Conservation (phyloP, 2,329 filamentous ascomycete species). For the Pseudogymnoascus sp. region DNA sequence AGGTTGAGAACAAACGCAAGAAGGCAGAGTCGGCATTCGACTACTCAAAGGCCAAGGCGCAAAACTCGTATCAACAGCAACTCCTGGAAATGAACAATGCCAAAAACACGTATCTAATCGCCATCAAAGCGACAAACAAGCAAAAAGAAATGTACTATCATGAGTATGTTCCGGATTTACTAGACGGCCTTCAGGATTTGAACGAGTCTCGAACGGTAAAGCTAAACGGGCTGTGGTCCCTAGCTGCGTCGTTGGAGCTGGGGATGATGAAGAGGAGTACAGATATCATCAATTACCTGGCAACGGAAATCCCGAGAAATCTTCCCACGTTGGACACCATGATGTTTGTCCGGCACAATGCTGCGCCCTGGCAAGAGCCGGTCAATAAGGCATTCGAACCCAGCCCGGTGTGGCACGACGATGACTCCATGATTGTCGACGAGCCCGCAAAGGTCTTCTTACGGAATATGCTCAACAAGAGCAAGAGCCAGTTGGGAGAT, state of each 20-base stretch:
- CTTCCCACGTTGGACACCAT: slow-evolving; percentile 84
- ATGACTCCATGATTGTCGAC: slow-evolving; percentile 76
- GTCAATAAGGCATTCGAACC: slow-evolving; percentile 81
- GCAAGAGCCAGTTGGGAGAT: slow-evolving; percentile 74
- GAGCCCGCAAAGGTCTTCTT: slow-evolving; percentile 83
- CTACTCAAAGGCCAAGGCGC: slow-evolving; percentile 74
- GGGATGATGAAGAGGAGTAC: slow-evolving; percentile 67
- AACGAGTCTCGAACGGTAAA: slow-evolving; percentile 80
- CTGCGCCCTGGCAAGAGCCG: slow-evolving; percentile 73
- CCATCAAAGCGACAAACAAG: slow-evolving; percentile 94
- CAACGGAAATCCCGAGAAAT: slow-evolving; percentile 78
- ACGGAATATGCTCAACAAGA: slow-evolving; percentile 85
- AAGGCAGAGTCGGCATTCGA: slow-evolving; percentile 94
- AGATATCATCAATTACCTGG: slow-evolving; percentile 62
- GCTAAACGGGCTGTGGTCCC: slow-evolving; percentile 77
- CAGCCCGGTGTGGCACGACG: slow-evolving; percentile 94
- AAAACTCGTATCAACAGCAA: slow-evolving; percentile 86
- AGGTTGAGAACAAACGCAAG: slow-evolving; percentile 88
- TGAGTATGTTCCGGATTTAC: slow-evolving; percentile 86
- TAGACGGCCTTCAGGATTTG: slow-evolving; percentile 89
- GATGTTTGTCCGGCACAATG: slow-evolving; percentile 96
- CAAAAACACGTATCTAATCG: slow-evolving; percentile 96
- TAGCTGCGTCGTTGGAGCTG: slow-evolving; percentile 73
- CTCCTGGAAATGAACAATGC: slow-evolving; percentile 91
- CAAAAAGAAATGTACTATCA: slow-evolving; percentile 97